Evolutionary conservation across 2,329 filamentous ascomycete species (phyloP).

Genomic region (Trichoderma endophyticum): DNA sequence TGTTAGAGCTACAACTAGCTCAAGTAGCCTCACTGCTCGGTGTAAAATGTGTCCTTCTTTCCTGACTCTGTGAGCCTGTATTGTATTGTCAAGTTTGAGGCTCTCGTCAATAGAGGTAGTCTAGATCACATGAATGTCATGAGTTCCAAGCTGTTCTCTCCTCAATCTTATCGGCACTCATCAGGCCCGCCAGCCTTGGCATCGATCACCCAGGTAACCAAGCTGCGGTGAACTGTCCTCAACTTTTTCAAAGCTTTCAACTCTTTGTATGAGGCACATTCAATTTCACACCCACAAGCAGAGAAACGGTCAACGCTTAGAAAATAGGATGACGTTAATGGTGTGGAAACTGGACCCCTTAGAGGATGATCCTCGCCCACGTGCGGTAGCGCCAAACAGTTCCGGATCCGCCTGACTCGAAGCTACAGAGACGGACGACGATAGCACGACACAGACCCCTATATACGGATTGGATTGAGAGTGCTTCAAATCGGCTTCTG

Average conservation of each 20-base stretch:
- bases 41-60: background rate
- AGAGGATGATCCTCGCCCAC: conserved; percentile 4
- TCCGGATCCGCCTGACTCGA: background rate
- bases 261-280: background rate
- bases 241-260: background rate
- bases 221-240: background rate
- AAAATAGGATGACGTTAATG: background rate
- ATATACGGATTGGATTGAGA: background rate
- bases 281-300: background rate
- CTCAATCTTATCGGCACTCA: background rate
- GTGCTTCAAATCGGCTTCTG: background rate
- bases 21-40: background rate
- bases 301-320: background rate
- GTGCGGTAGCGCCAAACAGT: background rate
- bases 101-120: background rate
- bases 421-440: background rate
- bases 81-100: background rate
- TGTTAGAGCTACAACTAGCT: background rate
- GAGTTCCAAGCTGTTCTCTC: background rate
- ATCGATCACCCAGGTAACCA: background rate
- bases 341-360: background rate
- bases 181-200: background rate
- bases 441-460: background rate
- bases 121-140: background rate
- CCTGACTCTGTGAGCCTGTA: background rate